Evolutionary conservation across 2,329 filamentous ascomycete genomes (phyloP).

Genomic region (Pseudogymnoascus sp.): DNA sequence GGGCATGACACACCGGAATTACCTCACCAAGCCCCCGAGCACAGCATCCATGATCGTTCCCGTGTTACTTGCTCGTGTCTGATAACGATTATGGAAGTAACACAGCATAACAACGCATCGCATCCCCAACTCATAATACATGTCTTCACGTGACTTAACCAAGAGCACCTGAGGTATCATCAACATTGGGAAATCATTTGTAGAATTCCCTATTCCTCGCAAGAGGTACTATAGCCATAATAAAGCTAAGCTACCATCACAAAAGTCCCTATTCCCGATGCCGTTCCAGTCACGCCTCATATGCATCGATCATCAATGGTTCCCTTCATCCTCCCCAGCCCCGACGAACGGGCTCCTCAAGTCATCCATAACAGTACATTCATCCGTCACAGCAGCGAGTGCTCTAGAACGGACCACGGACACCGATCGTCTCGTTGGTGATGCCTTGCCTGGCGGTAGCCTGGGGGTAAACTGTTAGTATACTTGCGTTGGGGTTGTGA

Average conservation of each 20-base stretch:
- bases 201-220: neutral
- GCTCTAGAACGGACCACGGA: slow-evolving; percentile 1
- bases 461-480: neutral
- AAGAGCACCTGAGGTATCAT: neutral
- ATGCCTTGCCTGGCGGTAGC: neutral
- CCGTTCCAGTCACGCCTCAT: neutral
- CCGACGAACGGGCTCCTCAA: neutral
- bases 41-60: neutral
- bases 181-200: neutral
- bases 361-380: neutral
- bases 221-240: slow-evolving; percentile 3
- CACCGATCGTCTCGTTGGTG: slow-evolving; percentile 9
- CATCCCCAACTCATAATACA: neutral
- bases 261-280: neutral
- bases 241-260: slow-evolving; percentile 1
- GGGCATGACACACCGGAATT: neutral
- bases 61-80: too few species aligned
- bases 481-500: neutral
- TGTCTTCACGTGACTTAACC: neutral
- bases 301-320: neutral
- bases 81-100: neutral
- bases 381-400: neutral
- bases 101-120: neutral
- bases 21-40: neutral
- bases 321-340: neutral